Conservation (phyloP, 2,329 filamentous ascomycete species). For the Cladosporium oxysporum region DNA sequence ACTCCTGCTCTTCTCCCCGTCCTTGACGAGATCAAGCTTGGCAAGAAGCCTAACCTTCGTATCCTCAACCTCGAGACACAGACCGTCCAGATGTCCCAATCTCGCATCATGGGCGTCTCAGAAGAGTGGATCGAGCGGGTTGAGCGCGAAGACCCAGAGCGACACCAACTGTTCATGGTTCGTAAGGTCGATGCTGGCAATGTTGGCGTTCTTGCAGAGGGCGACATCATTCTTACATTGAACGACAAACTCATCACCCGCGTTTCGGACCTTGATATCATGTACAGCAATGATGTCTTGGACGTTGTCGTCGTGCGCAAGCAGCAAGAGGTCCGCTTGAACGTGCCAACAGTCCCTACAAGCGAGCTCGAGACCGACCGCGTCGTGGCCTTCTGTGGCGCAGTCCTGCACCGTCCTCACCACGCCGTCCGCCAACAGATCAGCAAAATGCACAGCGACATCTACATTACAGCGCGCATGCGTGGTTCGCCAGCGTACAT, state of each 20-base stretch:
- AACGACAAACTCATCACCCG: slow-evolving; percentile 92
- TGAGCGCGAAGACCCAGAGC: slow-evolving; percentile 81
- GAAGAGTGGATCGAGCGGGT: slow-evolving; percentile 95
- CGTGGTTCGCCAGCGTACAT: slow-evolving; percentile 82
- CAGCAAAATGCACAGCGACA: slow-evolving; percentile 90
- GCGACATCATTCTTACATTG: slow-evolving; percentile 87
- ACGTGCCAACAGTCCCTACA: slow-evolving; percentile 81
- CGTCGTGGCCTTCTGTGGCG: slow-evolving; percentile 92
- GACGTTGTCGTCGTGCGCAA: slow-evolving; percentile 86
- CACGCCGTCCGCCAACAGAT: slow-evolving; percentile 97
- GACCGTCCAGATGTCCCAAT: slow-evolving; percentile 94
- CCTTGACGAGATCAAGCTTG: slow-evolving; percentile 80
- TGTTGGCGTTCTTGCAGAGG: slow-evolving; percentile 73
- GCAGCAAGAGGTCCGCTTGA: slow-evolving; percentile 73
- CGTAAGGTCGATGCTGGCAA: slow-evolving; percentile 76
- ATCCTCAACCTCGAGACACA: slow-evolving; percentile 95
- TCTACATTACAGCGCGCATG: slow-evolving; percentile 88
- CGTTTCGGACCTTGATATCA: slow-evolving; percentile 89
- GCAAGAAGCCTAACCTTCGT: slow-evolving; percentile 75
- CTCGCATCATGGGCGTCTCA: slow-evolving; percentile 92
- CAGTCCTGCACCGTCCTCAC: slow-evolving; percentile 88
- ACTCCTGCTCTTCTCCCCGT: slow-evolving; percentile 87
- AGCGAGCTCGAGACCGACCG: slow-evolving; percentile 90
- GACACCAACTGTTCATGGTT: slow-evolving; percentile 98
- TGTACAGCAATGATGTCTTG: slow-evolving; percentile 85